phyloP scores from a whole-genome alignment of 768 basidiomycete genomes.

The Daedalea quercina region DNA sequence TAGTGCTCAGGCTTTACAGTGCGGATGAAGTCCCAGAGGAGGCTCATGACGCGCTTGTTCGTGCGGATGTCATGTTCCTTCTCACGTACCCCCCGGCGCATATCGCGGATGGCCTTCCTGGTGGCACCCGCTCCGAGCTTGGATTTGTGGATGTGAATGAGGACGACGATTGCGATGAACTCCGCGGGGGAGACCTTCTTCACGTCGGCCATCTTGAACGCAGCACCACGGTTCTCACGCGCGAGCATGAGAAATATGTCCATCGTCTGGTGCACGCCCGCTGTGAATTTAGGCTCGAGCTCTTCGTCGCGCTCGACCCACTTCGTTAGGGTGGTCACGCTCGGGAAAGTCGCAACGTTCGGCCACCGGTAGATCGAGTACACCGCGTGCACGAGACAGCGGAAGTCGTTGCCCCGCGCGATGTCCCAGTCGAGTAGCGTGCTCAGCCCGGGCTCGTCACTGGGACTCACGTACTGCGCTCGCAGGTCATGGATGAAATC shows the following conservation, averaged over 20 bases:
- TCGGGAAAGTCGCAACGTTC: slow-evolving; percentile 5
- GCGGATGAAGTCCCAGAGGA: slow-evolving; percentile 46
- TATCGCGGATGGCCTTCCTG: slow-evolving; percentile 35
- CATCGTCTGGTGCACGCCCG: slow-evolving; percentile 36
- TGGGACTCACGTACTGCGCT: slow-evolving; percentile 33
- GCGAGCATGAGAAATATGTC: slow-evolving; percentile 41
- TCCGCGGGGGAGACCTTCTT: slow-evolving; percentile 64
- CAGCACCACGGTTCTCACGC: slow-evolving; percentile 21
- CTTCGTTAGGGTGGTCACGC: slow-evolving; percentile 14
- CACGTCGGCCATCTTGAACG: slow-evolving; percentile 29
- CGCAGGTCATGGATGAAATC: slow-evolving; percentile 54
- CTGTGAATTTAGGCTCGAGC: slow-evolving; percentile 24
- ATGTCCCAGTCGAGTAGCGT: slow-evolving; percentile 29
- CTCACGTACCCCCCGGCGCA: slow-evolving; percentile 50
- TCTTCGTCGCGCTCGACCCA: slow-evolving; percentile 22
- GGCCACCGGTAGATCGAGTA: slow-evolving; percentile 24
- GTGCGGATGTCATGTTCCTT: slow-evolving; percentile 59
- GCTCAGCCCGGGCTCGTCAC: slow-evolving; percentile 20
- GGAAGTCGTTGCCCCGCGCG: slow-evolving; percentile 31
- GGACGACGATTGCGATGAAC: slow-evolving; percentile 48
- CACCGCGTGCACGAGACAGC: slow-evolving; percentile 24
- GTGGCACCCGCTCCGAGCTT: slow-evolving; percentile 32
- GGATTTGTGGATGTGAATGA: slow-evolving; percentile 46
- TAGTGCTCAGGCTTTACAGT: neutral
- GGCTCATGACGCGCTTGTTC: slow-evolving; percentile 51